phyloP scores from a whole-genome alignment of 345 rosid species.

The Linum trigynum region DNA sequence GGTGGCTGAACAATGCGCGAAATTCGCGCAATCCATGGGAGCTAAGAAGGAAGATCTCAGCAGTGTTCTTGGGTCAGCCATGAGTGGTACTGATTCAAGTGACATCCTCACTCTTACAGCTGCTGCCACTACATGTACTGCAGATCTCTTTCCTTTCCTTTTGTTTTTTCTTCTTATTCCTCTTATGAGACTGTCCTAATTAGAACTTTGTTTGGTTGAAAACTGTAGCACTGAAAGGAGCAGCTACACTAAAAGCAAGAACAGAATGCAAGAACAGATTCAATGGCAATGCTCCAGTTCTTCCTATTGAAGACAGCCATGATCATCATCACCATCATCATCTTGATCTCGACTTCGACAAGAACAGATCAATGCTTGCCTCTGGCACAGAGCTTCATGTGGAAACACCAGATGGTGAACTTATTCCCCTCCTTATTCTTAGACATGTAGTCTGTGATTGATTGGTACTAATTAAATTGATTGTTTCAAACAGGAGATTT shows the following conservation, averaged over 20 bases:
- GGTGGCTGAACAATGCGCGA: conserved; percentile 77
- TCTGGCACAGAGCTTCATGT: conserved; percentile 63
- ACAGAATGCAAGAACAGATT: conserved; percentile 53
- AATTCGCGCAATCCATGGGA: conserved; percentile 81
- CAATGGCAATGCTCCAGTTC: conserved; percentile 47
- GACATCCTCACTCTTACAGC: conserved; percentile 85
- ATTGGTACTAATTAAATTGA: not conserved
- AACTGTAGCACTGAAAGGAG: conserved; percentile 66
- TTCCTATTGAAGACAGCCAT: conserved; percentile 53
- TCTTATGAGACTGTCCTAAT: not conserved
- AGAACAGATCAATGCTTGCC: conserved; percentile 47
- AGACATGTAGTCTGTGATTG: not conserved
- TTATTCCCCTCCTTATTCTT: not conserved
- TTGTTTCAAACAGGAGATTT: conserved; percentile 48
- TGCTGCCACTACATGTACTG: conserved; percentile 79
- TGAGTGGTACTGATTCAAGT: conserved; percentile 54
- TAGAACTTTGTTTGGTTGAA: not conserved
- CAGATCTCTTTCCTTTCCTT: not conserved
- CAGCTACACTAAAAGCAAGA: conserved; percentile 74
- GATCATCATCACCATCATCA: conserved; percentile 4
- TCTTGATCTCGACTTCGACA: conserved; percentile 49
- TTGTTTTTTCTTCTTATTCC: not conserved
- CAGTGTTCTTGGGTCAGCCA: conserved; percentile 57
- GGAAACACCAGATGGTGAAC: conserved; percentile 68
- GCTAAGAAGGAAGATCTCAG: conserved; percentile 67